Percentiles rank a stretch among this genome's conserved stretches.
Conservation (phyloP, 2,329 filamentous ascomycete species). For the Cladobotryum mycophilum region DNA sequence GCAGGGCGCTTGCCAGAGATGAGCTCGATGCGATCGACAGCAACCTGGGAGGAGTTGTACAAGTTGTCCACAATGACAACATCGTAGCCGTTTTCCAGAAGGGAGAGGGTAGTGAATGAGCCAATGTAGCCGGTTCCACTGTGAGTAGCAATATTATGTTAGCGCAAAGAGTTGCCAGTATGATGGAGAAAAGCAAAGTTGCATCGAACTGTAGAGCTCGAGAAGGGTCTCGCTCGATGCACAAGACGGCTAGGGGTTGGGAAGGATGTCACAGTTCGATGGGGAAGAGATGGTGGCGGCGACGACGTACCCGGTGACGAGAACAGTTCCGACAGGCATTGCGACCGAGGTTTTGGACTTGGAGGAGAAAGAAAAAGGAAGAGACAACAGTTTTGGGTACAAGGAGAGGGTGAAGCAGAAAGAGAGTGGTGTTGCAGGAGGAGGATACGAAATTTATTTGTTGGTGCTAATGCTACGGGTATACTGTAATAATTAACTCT, state of each 20-base stretch:
- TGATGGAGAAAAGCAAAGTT: not conserved
- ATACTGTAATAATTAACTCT: not conserved
- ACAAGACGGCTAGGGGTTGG: not conserved
- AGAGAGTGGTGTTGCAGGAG: not conserved
- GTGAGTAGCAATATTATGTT: slow-evolving; percentile 17
- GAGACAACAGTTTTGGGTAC: not conserved
- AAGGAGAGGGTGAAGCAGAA: not conserved
- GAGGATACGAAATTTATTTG: slow-evolving; percentile 10
- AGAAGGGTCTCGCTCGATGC: not conserved
- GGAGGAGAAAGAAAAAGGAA: slow-evolving; percentile 2
- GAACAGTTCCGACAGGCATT: slow-evolving; percentile 81
- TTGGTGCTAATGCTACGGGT: slow-evolving; percentile 5
- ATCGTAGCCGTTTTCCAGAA: slow-evolving; percentile 91
- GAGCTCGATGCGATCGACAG: slow-evolving; percentile 89
- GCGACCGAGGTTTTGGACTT: slow-evolving; percentile 19
- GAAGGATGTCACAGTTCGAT: not conserved
- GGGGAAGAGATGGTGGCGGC: slow-evolving; percentile 16
- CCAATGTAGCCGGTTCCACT: slow-evolving; percentile 99
- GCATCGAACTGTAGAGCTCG: not conserved
- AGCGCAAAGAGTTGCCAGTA: slow-evolving; percentile 11
- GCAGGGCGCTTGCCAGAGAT: slow-evolving; percentile 80
- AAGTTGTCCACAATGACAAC: slow-evolving; percentile 95
- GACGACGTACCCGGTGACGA: slow-evolving; percentile 73
- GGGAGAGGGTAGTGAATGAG: slow-evolving; percentile 87
- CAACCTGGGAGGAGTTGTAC: slow-evolving; percentile 92